Base-by-base conservation (phyloP, 2,329 filamentous ascomycete species). In the Aspergillus viridinutans region DNA sequence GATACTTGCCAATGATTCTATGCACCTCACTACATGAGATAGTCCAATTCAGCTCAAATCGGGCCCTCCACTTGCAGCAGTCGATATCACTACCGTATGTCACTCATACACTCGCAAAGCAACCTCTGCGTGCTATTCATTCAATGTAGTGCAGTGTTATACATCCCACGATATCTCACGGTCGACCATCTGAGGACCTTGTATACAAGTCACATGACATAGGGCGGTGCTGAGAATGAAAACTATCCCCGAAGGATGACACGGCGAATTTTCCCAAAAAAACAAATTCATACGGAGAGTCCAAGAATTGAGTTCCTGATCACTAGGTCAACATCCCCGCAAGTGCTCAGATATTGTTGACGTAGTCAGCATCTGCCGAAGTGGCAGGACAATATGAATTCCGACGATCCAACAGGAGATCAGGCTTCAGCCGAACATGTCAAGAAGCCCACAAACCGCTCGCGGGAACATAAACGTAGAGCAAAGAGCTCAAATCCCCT, bases 401-500 rank as follows among this genome's bases (percentile, higher is more conserved):
- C 38, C 53, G 38, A 48, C 28, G 10, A 12, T 29, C 3, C 10
- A 43, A 49, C 20, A 20, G n/a, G 48, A 12, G 29, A 9, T 23
- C 21, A 10, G 5, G 43, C 50, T 10, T 14, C 29, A 26, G 40
- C 12, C 7, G 42, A 8, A 4, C 23, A 17, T 8, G 4, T 8
- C 10, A 50, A 49, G 35, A 54, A 29, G 25, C 29, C 48, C 25
- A 50, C 32, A 17, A 53, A 35, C 21, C 25, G 21, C 38, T 28
- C 20, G 48, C 43, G 47, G 14, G 26, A 38, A 10, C 20, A 26
- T 23, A 63, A 61, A 54, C 55, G 47, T 8, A 49, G 59, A 29
- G 25, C 52, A 23, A 58, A 56, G 21, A 58, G 55, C 20, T 48
- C 58, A 40, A 72, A 73, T 55, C 70, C 69, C 6, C 64, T 75